A percentile compares a stretch with the other conserved stretches of the same genome.
Evolutionary conservation across 2,329 filamentous ascomycete genomes (phyloP).

Genomic region (Aspergillus sp.): DNA sequence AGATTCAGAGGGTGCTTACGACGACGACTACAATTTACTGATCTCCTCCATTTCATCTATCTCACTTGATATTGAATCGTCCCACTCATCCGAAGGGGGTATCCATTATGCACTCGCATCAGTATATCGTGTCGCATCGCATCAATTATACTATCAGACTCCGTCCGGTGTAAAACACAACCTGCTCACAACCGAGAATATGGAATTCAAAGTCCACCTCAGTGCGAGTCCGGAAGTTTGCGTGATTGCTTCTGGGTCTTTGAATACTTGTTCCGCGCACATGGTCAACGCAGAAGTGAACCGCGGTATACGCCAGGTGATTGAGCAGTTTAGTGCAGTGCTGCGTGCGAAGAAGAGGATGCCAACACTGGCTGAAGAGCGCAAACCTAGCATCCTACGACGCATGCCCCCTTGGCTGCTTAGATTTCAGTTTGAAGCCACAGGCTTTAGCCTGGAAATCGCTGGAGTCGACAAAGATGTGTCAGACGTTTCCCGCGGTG

Average conservation of each 20-base stretch:
- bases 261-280: slow-evolving; percentile 82
- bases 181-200: slow-evolving; percentile 75
- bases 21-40: slow-evolving; percentile 88
- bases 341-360: slow-evolving; percentile 57
- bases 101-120: slow-evolving; percentile 81
- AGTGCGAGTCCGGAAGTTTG: slow-evolving; percentile 79
- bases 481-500: slow-evolving; percentile 71
- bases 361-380: slow-evolving; percentile 41
- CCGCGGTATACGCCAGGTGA: slow-evolving; percentile 84
- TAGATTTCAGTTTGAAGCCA: slow-evolving; percentile 75
- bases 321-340: slow-evolving; percentile 70
- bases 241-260: slow-evolving; percentile 68
- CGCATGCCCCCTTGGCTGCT: slow-evolving; percentile 77
- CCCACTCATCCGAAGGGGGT: slow-evolving; percentile 79
- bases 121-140: slow-evolving; percentile 73
- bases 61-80: slow-evolving; percentile 87
- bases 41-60: slow-evolving; percentile 93
- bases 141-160: slow-evolving; percentile 92
- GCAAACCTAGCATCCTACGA: slow-evolving; percentile 64
- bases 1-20: slow-evolving; percentile 49
- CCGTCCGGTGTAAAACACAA: slow-evolving; percentile 75
- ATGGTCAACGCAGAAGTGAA: slow-evolving; percentile 90
- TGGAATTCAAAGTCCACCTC: slow-evolving; percentile 80
- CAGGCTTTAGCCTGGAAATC: slow-evolving; percentile 83
- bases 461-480: slow-evolving; percentile 81